Evolutionary conservation across 1,284 basidiomycete species (phyloP).

Genomic region (Leucoagaricus sp.): DNA sequence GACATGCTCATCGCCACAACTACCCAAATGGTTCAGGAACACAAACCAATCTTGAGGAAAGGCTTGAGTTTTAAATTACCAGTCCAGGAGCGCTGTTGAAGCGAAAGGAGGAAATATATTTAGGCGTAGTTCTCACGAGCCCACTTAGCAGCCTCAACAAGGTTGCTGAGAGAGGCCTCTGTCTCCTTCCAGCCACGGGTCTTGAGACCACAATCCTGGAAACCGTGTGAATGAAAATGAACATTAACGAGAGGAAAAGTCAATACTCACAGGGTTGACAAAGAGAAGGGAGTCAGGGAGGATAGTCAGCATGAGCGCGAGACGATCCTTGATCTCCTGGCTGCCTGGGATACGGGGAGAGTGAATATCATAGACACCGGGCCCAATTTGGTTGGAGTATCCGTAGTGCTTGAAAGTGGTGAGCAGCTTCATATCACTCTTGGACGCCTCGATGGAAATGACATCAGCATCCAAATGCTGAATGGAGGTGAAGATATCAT

Average conservation of each 20-base stretch:
- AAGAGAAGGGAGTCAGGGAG: slow-evolving; percentile 83
- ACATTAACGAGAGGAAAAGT: slow-evolving; percentile 24
- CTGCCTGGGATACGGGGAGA: slow-evolving; percentile 95
- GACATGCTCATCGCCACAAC: slow-evolving; percentile 42
- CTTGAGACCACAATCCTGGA: slow-evolving; percentile 82
- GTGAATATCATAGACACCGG: slow-evolving; percentile 99
- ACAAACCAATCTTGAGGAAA: slow-evolving; percentile 17
- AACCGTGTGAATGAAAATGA: slow-evolving; percentile 13
- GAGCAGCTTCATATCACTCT: slow-evolving; percentile 97
- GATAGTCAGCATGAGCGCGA: slow-evolving; percentile 82
- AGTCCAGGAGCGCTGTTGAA: slow-evolving; percentile 82
- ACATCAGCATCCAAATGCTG: slow-evolving; percentile 98
- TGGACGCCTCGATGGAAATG: slow-evolving; percentile 98
- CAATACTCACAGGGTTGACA: slow-evolving; percentile 85
- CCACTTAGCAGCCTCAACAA: slow-evolving; percentile 90
- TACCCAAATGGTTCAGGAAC: slow-evolving; percentile 40
- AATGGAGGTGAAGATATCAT: slow-evolving; percentile 98
- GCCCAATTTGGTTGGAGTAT: slow-evolving; percentile 98
- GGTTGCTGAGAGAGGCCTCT: slow-evolving; percentile 85
- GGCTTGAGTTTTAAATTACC: slow-evolving; percentile 33
- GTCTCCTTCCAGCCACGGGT: slow-evolving; percentile 98
- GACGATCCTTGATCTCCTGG: slow-evolving; percentile 94
- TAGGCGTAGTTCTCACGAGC: slow-evolving; percentile 81
- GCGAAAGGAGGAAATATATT: slow-evolving; percentile 57
- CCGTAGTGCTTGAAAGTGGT: slow-evolving; percentile 94